phyloP scores from a whole-genome alignment of 805 yeast genomes.

The Saturnispora sekii region DNA sequence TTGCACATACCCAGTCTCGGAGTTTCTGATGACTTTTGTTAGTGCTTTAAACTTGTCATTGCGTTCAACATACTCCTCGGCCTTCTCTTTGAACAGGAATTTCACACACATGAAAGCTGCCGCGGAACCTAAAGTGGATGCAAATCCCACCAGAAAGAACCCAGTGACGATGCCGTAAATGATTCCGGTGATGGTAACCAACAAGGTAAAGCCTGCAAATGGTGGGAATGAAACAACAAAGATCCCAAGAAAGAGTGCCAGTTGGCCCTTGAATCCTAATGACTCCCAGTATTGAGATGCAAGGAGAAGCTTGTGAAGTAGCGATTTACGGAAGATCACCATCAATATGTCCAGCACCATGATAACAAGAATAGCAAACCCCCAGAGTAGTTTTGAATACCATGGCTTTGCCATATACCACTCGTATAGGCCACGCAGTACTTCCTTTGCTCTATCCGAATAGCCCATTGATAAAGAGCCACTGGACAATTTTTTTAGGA shows the following conservation, averaged over 20 bases:
- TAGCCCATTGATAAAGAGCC: background rate
- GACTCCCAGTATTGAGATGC: constrained; percentile 36
- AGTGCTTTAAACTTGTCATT: constrained; percentile 67
- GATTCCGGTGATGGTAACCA: constrained; percentile 65
- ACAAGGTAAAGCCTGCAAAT: constrained; percentile 66
- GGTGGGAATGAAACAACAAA: constrained; percentile 84
- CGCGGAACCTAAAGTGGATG: constrained; percentile 66
- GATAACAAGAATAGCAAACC: background rate
- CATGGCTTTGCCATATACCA: background rate
- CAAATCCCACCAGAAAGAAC: constrained; percentile 52
- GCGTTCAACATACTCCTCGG: constrained; percentile 47
- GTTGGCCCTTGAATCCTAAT: constrained; percentile 19
- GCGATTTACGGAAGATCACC: constrained; percentile 26
- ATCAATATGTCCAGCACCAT: background rate
- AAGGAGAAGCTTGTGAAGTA: constrained; percentile 30
- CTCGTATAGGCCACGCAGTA: background rate
- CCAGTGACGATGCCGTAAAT: constrained; percentile 83
- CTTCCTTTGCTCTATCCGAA: background rate
- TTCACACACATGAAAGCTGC: constrained; percentile 64
- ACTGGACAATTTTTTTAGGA: no score
- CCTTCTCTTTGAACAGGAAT: constrained; percentile 44
- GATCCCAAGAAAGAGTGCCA: constrained; percentile 42
- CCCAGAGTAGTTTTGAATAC: background rate
- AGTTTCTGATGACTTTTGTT: constrained; percentile 59
- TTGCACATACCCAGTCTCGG: constrained; percentile 32